Evolutionary conservation across 768 basidiomycete species (phyloP).

Genomic region (Rhodotorula babjevae): DNA sequence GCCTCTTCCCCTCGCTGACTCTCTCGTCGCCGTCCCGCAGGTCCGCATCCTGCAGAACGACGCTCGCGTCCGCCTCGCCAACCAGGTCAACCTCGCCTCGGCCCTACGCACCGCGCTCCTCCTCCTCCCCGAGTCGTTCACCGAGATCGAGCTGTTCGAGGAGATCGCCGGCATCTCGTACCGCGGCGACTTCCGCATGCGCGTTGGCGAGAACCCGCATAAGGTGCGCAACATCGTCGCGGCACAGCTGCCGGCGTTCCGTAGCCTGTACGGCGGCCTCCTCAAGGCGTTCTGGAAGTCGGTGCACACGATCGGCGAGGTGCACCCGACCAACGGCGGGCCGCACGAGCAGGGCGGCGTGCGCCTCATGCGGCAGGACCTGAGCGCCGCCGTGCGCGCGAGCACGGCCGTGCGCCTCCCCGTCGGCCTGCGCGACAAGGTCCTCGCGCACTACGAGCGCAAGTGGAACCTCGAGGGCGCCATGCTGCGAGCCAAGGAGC

Average conservation of each 20-base stretch:
- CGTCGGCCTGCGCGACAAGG: slow-evolving; percentile 36
- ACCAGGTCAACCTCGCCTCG: slow-evolving; percentile 87
- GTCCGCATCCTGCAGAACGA: slow-evolving; percentile 86
- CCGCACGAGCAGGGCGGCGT: slow-evolving; percentile 4
- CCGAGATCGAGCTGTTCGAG: slow-evolving; percentile 75
- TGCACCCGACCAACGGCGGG: background rate
- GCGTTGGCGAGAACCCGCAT: slow-evolving; percentile 77
- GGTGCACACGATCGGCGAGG: slow-evolving; percentile 40
- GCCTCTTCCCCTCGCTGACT: slow-evolving; percentile 7
- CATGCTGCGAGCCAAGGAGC: slow-evolving; percentile 7
- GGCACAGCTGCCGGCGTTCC: slow-evolving; percentile 75
- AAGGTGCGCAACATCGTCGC: slow-evolving; percentile 92
- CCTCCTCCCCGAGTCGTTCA: slow-evolving; percentile 73
- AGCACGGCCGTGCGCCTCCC: slow-evolving; percentile 57
- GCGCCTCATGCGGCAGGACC: slow-evolving; percentile 59
- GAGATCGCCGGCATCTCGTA: slow-evolving; percentile 83
- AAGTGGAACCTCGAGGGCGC: slow-evolving; percentile 37
- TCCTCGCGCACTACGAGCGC: slow-evolving; percentile 39
- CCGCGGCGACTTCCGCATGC: slow-evolving; percentile 84
- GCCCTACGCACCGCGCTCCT: slow-evolving; percentile 86
- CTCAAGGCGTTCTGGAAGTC: slow-evolving; percentile 40
- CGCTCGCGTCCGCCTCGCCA: slow-evolving; percentile 81
- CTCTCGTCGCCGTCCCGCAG: slow-evolving; percentile 15
- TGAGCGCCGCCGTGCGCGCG: slow-evolving; percentile 61
- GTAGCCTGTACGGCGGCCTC: slow-evolving; percentile 68